Evolutionary conservation across 1,139 yeast species (phyloP).

Genomic region (Tardiomyces depauwii): DNA sequence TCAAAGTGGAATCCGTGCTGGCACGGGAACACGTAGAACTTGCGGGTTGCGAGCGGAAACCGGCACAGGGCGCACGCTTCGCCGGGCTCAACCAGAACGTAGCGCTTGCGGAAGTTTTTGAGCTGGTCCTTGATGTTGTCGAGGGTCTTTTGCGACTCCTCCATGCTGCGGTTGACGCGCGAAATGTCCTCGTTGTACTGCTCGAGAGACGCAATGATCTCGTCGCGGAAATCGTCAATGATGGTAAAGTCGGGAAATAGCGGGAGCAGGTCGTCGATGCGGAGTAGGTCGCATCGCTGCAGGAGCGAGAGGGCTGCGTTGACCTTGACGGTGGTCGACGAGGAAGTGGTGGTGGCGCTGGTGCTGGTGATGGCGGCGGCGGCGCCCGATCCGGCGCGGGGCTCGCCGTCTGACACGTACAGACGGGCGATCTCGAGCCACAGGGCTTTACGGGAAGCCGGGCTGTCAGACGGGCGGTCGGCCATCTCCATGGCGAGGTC

Average conservation of each 20-base stretch:
- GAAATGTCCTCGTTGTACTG: slow-evolving; percentile 55
- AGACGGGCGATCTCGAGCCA: slow-evolving; percentile 53
- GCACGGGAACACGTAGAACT: slow-evolving; percentile 80
- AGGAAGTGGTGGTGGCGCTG: slow-evolving; percentile 4
- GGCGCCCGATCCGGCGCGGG: neutral
- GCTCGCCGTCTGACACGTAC: slow-evolving; percentile 4
- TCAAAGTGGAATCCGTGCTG: slow-evolving; percentile 86
- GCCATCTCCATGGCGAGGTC: slow-evolving; percentile 52
- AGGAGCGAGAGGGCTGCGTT: slow-evolving; percentile 31
- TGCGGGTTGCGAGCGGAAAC: slow-evolving; percentile 55
- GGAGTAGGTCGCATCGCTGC: slow-evolving; percentile 44
- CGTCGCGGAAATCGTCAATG: slow-evolving; percentile 75
- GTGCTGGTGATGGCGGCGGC: slow-evolving; percentile 12
- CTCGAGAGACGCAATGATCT: slow-evolving; percentile 68
- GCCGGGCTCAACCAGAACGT: slow-evolving; percentile 64
- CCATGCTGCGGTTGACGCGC: slow-evolving; percentile 64
- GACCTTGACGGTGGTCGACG: slow-evolving; percentile 15
- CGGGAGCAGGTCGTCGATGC: slow-evolving; percentile 75
- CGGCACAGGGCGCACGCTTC: slow-evolving; percentile 70
- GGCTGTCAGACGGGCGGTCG: slow-evolving; percentile 37
- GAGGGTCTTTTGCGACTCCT: slow-evolving; percentile 56
- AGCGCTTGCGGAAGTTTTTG: slow-evolving; percentile 36
- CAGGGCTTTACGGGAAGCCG: slow-evolving; percentile 48
- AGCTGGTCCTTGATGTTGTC: slow-evolving; percentile 52
- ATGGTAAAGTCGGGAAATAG: slow-evolving; percentile 74